Evolutionary conservation across 23 red algal species (phyloP).

Genomic region (Chondrus crispus): DNA sequence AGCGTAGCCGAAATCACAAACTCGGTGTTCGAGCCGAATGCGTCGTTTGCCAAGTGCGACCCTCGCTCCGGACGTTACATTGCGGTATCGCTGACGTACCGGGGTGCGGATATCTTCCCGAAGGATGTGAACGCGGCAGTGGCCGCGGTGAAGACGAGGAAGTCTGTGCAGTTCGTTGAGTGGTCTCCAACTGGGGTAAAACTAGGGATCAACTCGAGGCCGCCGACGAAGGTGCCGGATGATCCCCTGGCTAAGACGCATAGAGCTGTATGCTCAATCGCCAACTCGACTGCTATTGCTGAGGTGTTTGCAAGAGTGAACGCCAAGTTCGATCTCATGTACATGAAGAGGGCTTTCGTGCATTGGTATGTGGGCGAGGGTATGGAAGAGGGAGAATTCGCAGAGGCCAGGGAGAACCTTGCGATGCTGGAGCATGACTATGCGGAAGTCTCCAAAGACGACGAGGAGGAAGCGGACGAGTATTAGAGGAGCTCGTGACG

Average conservation of each 20-base stretch:
- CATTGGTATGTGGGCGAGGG: slow-evolving; percentile 99
- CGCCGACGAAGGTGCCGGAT: slow-evolving; percentile 80
- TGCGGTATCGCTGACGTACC: slow-evolving; percentile 93
- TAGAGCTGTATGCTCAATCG: slow-evolving; percentile 93
- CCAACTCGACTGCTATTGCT: slow-evolving; percentile 96
- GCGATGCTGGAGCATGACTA: slow-evolving; percentile 96
- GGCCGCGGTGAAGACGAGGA: slow-evolving; percentile 91
- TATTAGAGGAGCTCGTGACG: no score
- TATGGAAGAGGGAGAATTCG: slow-evolving; percentile 99
- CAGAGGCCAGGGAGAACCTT: slow-evolving; percentile 94
- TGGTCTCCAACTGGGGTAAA: slow-evolving; percentile 99
- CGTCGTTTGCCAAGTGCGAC: slow-evolving; percentile 98
- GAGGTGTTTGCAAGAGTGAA: slow-evolving; percentile 98
- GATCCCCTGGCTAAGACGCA: slow-evolving; percentile 84
- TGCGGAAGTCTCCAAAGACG: slow-evolving; percentile 86
- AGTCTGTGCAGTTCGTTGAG: slow-evolving; percentile 97
- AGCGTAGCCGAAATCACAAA: slow-evolving; percentile 93
- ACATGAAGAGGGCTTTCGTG: slow-evolving; percentile 91
- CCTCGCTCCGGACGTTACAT: slow-evolving; percentile 97
- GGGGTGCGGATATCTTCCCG: slow-evolving; percentile 89
- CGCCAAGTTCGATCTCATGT: slow-evolving; percentile 99
- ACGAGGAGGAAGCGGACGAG: slow-evolving; percentile 59
- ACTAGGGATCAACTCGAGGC: slow-evolving; percentile 92
- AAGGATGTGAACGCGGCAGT: slow-evolving; percentile 97
- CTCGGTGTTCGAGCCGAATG: slow-evolving; percentile 92